Conservation (phyloP, 371 early-diverging fungal genomes). For the Rhizopus arrhizus region DNA sequence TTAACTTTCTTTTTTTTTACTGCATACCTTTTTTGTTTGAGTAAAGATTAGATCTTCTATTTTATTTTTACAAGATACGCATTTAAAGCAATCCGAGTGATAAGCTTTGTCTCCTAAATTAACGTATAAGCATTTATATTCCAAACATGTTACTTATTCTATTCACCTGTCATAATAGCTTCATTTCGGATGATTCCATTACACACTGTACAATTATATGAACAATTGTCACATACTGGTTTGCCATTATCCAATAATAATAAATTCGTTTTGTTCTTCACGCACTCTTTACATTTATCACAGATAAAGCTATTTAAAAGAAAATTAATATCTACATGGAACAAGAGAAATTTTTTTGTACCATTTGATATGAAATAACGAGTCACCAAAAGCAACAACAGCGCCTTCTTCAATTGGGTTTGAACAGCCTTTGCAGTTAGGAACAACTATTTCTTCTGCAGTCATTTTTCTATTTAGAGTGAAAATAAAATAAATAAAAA, state of each 20-base stretch:
- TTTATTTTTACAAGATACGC: slow-evolving; percentile 67
- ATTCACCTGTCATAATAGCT: slow-evolving; percentile 79
- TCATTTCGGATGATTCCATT: slow-evolving; percentile 81
- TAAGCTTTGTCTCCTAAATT: slow-evolving; percentile 76
- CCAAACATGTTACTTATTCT: too few species aligned
- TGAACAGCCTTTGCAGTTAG: slow-evolving; percentile 68
- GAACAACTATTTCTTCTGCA: slow-evolving; percentile 16
- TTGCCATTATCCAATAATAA: slow-evolving; percentile 77
- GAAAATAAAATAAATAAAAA: slow-evolving; percentile 1
- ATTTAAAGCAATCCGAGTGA: slow-evolving; percentile 85
- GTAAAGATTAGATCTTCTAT: slow-evolving; percentile 81
- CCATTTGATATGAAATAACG: slow-evolving; percentile 83
- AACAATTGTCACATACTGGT: slow-evolving; percentile 85
- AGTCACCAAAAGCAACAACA: slow-evolving; percentile 80
- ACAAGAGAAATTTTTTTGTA: slow-evolving; percentile 27
- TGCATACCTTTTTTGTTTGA: slow-evolving; percentile 71
- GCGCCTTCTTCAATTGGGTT: slow-evolving; percentile 74
- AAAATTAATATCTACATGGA: too few species aligned
- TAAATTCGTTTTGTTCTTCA: slow-evolving; percentile 76
- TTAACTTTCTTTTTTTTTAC: not conserved
- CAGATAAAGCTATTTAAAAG: slow-evolving; percentile 66
- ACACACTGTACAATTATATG: slow-evolving; percentile 80
- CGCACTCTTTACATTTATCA: slow-evolving; percentile 71
- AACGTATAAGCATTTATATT: too few species aligned
- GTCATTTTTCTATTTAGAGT: slow-evolving; percentile 9